Conservation (phyloP, 139 green algal species). For the Chlamydomonas sp. region DNA sequence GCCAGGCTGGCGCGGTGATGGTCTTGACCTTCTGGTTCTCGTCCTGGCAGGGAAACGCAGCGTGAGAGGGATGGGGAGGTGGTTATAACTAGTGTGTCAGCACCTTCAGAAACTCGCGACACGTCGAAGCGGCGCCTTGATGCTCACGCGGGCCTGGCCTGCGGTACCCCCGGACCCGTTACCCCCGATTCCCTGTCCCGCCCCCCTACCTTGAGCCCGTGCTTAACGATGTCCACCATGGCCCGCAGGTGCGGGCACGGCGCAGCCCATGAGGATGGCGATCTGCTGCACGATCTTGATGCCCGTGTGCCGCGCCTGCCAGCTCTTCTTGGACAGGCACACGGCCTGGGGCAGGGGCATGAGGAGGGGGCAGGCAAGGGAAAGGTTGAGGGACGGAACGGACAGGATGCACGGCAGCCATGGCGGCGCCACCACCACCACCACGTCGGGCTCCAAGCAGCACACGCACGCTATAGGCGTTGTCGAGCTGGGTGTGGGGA, state of each 20-base stretch:
- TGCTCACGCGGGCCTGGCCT: no score
- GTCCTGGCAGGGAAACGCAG: neutral
- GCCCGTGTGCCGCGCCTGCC: conserved; percentile 97
- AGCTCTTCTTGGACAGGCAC: conserved; percentile 96
- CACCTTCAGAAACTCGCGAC: no score
- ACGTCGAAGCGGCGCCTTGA: no score
- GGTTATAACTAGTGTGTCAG: no score
- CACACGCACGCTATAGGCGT: no score
- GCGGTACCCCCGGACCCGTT: no score
- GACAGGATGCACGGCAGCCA: neutral
- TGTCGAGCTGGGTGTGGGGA: no score
- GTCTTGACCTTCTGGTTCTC: conserved; percentile 89
- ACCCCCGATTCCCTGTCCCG: no score
- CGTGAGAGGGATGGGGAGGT: no score
- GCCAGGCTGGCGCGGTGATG: conserved; percentile 94
- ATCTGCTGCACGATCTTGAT: conserved; percentile 99
- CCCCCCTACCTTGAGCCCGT: conserved; percentile 74
- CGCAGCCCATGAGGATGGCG: conserved; percentile 97
- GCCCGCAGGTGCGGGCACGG: conserved; percentile 95
- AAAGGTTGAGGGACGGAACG: neutral
- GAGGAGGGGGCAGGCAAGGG: neutral
- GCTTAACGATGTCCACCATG: conserved; percentile 98
- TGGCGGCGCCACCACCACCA: neutral
- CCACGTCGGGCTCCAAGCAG: no score
- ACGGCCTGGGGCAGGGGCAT: conserved; percentile 73